Percentiles rank a stretch among this genome's conserved stretches.
Evolutionary conservation across 805 yeast genomes (phyloP).

Genomic region (Henningerozyma blattae): DNA sequence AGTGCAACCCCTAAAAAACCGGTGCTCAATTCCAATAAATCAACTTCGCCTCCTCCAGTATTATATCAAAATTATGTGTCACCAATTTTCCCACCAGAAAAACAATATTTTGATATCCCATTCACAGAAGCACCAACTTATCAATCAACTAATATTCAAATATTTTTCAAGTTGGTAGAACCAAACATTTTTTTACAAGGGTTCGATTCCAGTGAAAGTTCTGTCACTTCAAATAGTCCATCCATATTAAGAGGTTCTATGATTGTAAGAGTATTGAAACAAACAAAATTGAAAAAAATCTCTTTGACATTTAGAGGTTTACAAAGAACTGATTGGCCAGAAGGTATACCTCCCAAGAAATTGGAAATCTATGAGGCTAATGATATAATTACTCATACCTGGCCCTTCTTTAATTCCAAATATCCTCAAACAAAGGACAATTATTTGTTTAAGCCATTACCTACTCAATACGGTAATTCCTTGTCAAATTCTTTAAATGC

Average conservation of each 20-base stretch:
- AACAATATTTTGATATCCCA: constrained; percentile 36
- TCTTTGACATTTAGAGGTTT: constrained; percentile 51
- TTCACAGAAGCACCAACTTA: constrained; percentile 36
- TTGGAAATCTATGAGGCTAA: constrained; percentile 51
- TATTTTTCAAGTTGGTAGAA: constrained; percentile 71
- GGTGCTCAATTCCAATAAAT: too few species aligned
- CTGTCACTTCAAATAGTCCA: constrained; percentile 48
- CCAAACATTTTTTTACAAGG: constrained; percentile 75
- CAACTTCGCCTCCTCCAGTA: too few species aligned
- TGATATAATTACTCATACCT: constrained; percentile 63
- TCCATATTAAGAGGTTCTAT: constrained; percentile 73
- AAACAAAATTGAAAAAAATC: constrained; percentile 57
- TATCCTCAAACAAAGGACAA: constrained; percentile 2
- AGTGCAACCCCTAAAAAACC: too few species aligned
- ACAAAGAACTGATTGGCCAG: constrained; percentile 90
- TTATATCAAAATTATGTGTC: too few species aligned
- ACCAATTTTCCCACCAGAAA: constrained; percentile 40
- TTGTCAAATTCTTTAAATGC: not conserved
- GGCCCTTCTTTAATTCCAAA: constrained; percentile 71
- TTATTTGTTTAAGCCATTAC: not conserved
- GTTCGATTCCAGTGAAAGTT: constrained; percentile 51
- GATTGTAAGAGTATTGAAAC: constrained; percentile 55
- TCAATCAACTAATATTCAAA: constrained; percentile 51
- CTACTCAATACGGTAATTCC: not conserved
- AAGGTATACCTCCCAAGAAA: constrained; percentile 90